A percentile compares a stretch with the other conserved stretches of the same genome.
These are phyloP conservation scores for Wickerhamiella azyma DNA, from an alignment of 805 yeast genomes.

Conservation along the genomic window DNA sequence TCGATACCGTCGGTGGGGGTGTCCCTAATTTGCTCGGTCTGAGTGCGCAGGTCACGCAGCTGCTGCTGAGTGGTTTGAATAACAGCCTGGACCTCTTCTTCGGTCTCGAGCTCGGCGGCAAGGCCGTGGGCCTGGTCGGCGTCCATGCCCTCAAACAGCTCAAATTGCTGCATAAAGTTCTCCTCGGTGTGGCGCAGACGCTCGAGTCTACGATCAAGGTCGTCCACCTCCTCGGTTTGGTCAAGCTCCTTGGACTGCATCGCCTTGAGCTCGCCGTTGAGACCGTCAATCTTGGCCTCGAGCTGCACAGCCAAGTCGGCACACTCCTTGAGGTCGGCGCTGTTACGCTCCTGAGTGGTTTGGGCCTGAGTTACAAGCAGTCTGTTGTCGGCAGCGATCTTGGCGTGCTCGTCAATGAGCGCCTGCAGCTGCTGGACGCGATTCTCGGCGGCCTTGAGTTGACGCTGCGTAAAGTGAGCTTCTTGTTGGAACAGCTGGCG, in stretches of 20 bases:
- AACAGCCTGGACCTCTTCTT: slow-evolving; percentile 17
- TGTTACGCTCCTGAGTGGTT: background rate
- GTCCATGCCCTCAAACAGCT: slow-evolving; percentile 19
- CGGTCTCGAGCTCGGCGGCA: slow-evolving; percentile 10
- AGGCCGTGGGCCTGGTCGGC: slow-evolving; percentile 21
- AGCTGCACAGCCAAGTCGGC: slow-evolving; percentile 8
- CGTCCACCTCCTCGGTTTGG: slow-evolving; percentile 12
- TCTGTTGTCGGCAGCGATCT: background rate
- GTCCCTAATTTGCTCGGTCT: slow-evolving; percentile 16
- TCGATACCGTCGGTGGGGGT: background rate
- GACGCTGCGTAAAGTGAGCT: slow-evolving; percentile 23
- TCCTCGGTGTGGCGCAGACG: background rate
- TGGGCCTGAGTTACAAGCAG: background rate
- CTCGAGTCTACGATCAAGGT: slow-evolving; percentile 8
- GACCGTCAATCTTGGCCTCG: slow-evolving; percentile 11
- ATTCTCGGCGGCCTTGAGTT: slow-evolving; percentile 10
- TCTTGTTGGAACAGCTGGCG: slow-evolving; percentile 25
- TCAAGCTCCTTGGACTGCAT: slow-evolving; percentile 18
- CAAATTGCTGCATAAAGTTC: slow-evolving; percentile 16
- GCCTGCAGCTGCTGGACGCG: slow-evolving; percentile 29
- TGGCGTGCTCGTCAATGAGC: slow-evolving; percentile 16
- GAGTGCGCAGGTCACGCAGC: slow-evolving; percentile 20
- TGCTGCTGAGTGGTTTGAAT: slow-evolving; percentile 12
- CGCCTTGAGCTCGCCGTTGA: slow-evolving; percentile 10
- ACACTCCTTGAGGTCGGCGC: slow-evolving; percentile 13